A percentile compares a stretch with the other conserved stretches of the same genome.
phyloP scores from a whole-genome alignment of 495 filamentous ascomycete species.

The Penicillium lividum region DNA sequence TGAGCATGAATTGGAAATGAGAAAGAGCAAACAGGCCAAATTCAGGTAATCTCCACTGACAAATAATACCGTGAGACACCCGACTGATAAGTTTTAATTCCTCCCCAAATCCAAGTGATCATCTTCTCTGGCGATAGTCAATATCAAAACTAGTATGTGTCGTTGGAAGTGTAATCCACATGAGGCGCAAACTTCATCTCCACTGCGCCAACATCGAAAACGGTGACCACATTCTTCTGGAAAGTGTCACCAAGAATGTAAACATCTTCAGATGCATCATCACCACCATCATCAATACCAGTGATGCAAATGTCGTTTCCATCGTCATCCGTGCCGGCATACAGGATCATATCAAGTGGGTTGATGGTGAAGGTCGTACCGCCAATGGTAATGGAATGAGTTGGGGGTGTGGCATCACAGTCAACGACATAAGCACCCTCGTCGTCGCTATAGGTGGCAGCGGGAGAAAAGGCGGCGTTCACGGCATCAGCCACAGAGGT shows the following conservation, averaged over 20 bases:
- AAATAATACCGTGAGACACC: too few species aligned
- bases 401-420: constrained; percentile 57
- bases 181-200: constrained; percentile 35
- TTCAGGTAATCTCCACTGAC: too few species aligned
- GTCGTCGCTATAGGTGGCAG: constrained; percentile 46
- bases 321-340: constrained; percentile 34
- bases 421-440: constrained; percentile 53
- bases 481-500: constrained; percentile 48
- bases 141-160: constrained; percentile 17
- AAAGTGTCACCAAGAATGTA: constrained; percentile 62
- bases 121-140: neutral
- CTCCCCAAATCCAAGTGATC: too few species aligned
- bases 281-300: constrained; percentile 33
- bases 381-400: constrained; percentile 52
- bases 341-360: constrained; percentile 54
- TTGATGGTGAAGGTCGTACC: constrained; percentile 54
- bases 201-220: constrained; percentile 36
- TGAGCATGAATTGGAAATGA: too few species aligned
- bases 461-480: constrained; percentile 54
- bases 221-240: constrained; percentile 61
- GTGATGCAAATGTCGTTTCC: constrained; percentile 47
- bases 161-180: constrained; percentile 11
- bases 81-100: too few species aligned
- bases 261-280: constrained; percentile 27
- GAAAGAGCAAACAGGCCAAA: too few species aligned